Conservation (phyloP, 805 yeast species). For the Suhomyces pyralidae region DNA sequence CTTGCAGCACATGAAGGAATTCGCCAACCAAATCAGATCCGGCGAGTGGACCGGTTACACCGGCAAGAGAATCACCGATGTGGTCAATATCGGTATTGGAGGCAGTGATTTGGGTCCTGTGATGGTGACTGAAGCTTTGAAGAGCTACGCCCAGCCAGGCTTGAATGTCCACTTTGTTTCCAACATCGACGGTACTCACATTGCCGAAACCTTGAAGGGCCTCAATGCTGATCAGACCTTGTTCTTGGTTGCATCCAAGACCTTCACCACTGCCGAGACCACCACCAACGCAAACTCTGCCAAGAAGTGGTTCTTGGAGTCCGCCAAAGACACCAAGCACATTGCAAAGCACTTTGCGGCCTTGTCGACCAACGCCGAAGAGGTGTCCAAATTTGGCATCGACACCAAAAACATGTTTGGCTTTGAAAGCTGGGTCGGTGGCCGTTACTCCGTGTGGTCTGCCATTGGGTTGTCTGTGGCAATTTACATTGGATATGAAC, state of each 20-base stretch:
- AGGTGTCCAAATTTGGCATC: conserved; percentile 93
- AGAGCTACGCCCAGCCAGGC: conserved; percentile 75
- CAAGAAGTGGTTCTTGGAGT: conserved; percentile 85
- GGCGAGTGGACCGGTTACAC: conserved; percentile 97
- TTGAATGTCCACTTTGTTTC: conserved; percentile 90
- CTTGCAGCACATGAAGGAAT: conserved; percentile 93
- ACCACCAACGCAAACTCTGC: conserved; percentile 94
- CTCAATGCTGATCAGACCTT: conserved; percentile 89
- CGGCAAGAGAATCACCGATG: conserved; percentile 88
- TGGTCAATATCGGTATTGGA: conserved; percentile 98
- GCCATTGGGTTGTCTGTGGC: conserved; percentile 97
- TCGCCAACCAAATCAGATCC: conserved; percentile 83
- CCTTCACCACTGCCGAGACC: conserved; percentile 99
- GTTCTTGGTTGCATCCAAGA: conserved; percentile 91
- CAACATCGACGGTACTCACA: conserved; percentile 97
- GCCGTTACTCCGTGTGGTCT: conserved; percentile 99
- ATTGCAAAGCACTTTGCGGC: conserved; percentile 98
- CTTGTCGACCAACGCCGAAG: conserved; percentile 86
- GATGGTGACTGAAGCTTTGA: conserved; percentile 98
- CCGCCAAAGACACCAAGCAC: conserved; percentile 62
- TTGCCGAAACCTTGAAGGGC: conserved; percentile 81
- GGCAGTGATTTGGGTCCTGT: conserved; percentile 99
- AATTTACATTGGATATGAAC: conserved; percentile 90
- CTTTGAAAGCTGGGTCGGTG: conserved; percentile 98
- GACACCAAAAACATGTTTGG: conserved; percentile 98